A percentile compares a stretch with the other conserved stretches of the same genome.
phyloP scores from a whole-genome alignment of 2,329 filamentous ascomycete genomes.

The Hymenoscyphus scutula region DNA sequence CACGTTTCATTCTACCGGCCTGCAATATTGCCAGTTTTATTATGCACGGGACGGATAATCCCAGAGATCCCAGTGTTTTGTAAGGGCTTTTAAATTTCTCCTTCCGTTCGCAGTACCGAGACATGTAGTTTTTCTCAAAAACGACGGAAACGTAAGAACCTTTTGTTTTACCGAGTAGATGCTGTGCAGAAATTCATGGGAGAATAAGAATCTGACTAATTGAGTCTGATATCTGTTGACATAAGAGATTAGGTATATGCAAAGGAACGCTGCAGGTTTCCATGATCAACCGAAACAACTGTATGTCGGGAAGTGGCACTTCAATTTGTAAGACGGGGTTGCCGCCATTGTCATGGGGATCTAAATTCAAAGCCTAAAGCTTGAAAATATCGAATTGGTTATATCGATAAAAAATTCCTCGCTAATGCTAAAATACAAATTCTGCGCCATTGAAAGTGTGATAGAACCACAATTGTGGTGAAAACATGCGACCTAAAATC shows the following conservation, averaged over 20 bases:
- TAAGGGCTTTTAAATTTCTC: neutral
- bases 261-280: neutral
- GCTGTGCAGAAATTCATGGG: neutral
- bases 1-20: neutral
- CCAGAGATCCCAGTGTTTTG: neutral
- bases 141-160: neutral
- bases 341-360: neutral
- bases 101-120: constrained; percentile 1
- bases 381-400: neutral
- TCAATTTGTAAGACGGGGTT: neutral
- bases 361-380: neutral
- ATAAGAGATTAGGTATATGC: constrained; percentile 3
- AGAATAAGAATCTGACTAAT: constrained; percentile 5
- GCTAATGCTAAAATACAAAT: neutral
- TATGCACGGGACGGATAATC: neutral
- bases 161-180: neutral
- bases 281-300: neutral
- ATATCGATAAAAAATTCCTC: neutral
- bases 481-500: neutral
- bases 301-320: neutral
- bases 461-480: neutral
- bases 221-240: neutral
- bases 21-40: neutral
- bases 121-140: neutral
- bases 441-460: neutral